Evolutionary conservation across 495 filamentous ascomycete genomes (phyloP).

Genomic region (Penicillium atrosanguineum): DNA sequence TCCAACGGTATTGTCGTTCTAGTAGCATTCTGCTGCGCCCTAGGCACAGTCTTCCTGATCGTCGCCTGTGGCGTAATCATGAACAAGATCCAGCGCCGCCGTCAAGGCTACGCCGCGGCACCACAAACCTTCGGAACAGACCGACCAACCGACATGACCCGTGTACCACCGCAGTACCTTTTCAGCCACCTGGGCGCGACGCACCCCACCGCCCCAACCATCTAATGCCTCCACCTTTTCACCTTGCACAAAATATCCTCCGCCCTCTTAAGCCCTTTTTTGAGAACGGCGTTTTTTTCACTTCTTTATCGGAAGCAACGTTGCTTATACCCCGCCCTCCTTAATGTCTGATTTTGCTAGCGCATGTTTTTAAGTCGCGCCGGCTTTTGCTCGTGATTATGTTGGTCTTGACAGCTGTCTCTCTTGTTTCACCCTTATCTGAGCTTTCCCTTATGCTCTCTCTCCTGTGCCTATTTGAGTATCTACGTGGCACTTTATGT

Average conservation of each 20-base stretch:
- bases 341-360: slow-evolving; percentile 35
- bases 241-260: slow-evolving; percentile 15
- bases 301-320: slow-evolving; percentile 27
- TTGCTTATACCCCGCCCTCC: slow-evolving; percentile 33
- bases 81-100: slow-evolving; percentile 77
- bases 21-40: slow-evolving; percentile 85
- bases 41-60: slow-evolving; percentile 83
- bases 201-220: slow-evolving; percentile 34
- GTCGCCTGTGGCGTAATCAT: slow-evolving; percentile 80
- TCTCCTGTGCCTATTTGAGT: slow-evolving; percentile 16
- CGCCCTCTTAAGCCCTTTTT: slow-evolving; percentile 16
- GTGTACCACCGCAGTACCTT: slow-evolving; percentile 79
- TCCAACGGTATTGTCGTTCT: slow-evolving; percentile 86
- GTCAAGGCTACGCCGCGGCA: slow-evolving; percentile 83
- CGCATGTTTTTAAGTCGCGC: slow-evolving; percentile 16
- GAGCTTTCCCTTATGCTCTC: not conserved
- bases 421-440: not conserved
- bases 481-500: slow-evolving; percentile 15
- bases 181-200: slow-evolving; percentile 56
- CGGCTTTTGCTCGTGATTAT: slow-evolving; percentile 14
- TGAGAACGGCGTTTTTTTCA: slow-evolving; percentile 33
- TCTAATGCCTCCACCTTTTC: slow-evolving; percentile 28
- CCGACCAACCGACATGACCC: slow-evolving; percentile 69
- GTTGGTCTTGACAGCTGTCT: not conserved
- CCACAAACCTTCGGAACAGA: slow-evolving; percentile 69